Percentiles rank a stretch among this genome's conserved stretches.
Conservation (phyloP, 2,329 filamentous ascomycete genomes). For the Ophiocordyceps camponoti-rufipedis region DNA sequence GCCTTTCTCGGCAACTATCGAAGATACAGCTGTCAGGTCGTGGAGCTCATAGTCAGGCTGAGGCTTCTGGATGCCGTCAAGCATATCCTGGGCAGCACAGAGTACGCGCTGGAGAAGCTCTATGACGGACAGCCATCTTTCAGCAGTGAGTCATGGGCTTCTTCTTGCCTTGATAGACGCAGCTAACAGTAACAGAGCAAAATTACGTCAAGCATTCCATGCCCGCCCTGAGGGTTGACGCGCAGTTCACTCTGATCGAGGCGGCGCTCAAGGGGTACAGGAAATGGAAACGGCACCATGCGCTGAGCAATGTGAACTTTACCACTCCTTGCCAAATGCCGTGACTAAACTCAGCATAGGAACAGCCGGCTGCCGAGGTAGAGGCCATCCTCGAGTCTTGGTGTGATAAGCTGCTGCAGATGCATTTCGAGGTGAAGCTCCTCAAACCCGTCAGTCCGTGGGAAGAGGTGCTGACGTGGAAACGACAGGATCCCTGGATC, state of each 20-base stretch:
- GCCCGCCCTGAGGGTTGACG: conserved; percentile 64
- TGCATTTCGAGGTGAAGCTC: conserved; percentile 42
- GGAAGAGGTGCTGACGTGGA: not conserved
- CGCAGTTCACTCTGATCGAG: conserved; percentile 78
- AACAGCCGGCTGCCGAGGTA: conserved; percentile 36
- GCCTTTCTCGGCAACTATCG: conserved; percentile 93
- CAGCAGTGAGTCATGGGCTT: conserved; percentile 31
- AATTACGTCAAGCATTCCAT: conserved; percentile 52
- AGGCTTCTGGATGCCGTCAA: conserved; percentile 71
- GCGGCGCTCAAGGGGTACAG: conserved; percentile 75
- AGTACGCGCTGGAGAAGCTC: conserved; percentile 53
- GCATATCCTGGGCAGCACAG: conserved; percentile 69
- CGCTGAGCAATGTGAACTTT: not conserved
- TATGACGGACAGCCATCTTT: conserved; percentile 55
- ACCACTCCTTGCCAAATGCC: not conserved
- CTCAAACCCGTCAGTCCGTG: not conserved
- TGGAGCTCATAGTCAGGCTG: conserved; percentile 70
- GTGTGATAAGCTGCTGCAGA: conserved; percentile 52
- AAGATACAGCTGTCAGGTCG: conserved; percentile 71
- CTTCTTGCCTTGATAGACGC: not conserved
- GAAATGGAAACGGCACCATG: conserved; percentile 43
- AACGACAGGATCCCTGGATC: conserved; percentile 53
- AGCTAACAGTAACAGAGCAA: conserved; percentile 19
- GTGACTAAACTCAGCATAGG: conserved; percentile 6
- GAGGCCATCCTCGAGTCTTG: conserved; percentile 50